Base-by-base conservation (phyloP, 2,329 filamentous ascomycete genomes). In the Sclerotinia spermophila region DNA sequence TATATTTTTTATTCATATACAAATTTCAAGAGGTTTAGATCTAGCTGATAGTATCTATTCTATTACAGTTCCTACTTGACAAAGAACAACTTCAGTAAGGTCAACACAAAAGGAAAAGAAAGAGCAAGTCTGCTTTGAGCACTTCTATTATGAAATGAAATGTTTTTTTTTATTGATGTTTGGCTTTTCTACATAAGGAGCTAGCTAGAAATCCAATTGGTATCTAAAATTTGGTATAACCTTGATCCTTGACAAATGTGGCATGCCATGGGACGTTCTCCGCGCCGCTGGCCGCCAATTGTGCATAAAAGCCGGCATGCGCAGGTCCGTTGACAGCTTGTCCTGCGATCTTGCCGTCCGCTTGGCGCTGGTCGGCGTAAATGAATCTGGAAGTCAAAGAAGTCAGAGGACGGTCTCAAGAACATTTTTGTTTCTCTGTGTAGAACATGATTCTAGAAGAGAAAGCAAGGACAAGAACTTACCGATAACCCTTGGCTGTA, bases 221-320 rank as follows among this genome's bases (percentile, higher is more conserved):
- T 69, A 65, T 74, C 69, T 73, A 73, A 72, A 76, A 76, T 51
- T 73, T 59, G 65, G 74, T 72, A 71, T 74, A 76, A 67, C 74
- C 74, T 69, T 74, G 69, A 27, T 69, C 72, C 65, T 75, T 75
- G 24, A 75, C 73, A 67, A 76, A 75, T 24, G 74, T 76, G 7
- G 75, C 73, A 38, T 72, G 67, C 74, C 74, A 76, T 66, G 75
- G 75, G 24, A 76, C 70, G 66, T 74, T 68, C 35, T 51, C 68
- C 62, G 72, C 68, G 21, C 72, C 65, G 13, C n/a, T 51, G 48
- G 59, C 71, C 51, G 73, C 74, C 64, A 76, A 67, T 66, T 74
- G 71, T 15, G 68, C 56, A 69, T 72, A 75, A 61, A 76, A 76
- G 33, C 75, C 70, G 38, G 53, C 75, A 72, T 73, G 73, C 48